Conservation (phyloP, 2,329 filamentous ascomycete species). For the Curvularia spicifera region DNA sequence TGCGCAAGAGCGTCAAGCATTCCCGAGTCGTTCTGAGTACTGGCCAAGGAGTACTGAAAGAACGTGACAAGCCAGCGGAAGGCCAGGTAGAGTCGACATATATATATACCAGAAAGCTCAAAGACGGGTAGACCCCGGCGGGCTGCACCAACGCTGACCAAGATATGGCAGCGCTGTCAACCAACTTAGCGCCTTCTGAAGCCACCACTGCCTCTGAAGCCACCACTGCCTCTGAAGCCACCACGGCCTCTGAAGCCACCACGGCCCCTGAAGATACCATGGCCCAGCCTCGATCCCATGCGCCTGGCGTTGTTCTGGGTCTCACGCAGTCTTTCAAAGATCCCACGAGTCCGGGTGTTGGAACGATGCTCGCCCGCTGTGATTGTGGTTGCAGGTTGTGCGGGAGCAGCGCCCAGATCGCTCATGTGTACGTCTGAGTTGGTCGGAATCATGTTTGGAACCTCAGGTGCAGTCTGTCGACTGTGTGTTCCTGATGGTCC, state of each 20-base stretch:
- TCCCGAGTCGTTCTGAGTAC: slow-evolving; percentile 54
- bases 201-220: no score
- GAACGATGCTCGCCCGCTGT: not conserved
- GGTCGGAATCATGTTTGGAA: no score
- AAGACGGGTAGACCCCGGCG: no score
- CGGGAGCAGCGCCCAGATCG: not conserved
- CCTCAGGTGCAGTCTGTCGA: not conserved
- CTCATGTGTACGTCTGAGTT: not conserved
- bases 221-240: no score
- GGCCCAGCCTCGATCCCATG: not conserved
- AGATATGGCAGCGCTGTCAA: not conserved
- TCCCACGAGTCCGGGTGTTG: not conserved
- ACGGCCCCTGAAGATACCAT: not conserved
- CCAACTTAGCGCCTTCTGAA: not conserved
- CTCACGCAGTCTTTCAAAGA: not conserved
- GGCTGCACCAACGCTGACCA: not conserved
- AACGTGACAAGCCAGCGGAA: slow-evolving; percentile 99
- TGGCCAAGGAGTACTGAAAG: slow-evolving; percentile 64
- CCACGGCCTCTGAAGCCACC: no score
- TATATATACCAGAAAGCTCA: not conserved
- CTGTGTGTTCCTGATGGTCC: not conserved
- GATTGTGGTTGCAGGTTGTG: not conserved
- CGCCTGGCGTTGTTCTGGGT: not conserved
- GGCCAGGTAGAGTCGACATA: slow-evolving; percentile 7
- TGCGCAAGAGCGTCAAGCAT: slow-evolving; percentile 54